Base-by-base conservation (phyloP, 306 rosid genomes). In the Abrus pulchellus region DNA sequence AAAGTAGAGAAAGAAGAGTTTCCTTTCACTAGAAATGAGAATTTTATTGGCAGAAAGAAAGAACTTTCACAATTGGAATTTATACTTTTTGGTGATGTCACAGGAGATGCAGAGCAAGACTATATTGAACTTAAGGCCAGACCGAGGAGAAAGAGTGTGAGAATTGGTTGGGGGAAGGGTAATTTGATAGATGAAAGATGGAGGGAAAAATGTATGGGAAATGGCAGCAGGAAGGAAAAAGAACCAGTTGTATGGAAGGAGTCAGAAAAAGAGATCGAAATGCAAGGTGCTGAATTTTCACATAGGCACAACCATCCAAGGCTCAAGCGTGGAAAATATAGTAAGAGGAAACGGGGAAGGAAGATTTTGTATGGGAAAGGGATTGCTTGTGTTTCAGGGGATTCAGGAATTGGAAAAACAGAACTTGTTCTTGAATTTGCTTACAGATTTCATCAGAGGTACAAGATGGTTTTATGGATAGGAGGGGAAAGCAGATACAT, bases 361-460 rank as follows among this genome's bases (percentile, higher is more conserved):
- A 92, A 85, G 86, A 84, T 89, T 79, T 55, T 89, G 88, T 88
- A 85, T 82, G 98, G 98, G 55, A 94, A 92, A 83, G 98, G 98
- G 63, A 85, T 92, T 75, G 95, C 94, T 70, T 92, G 95, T 67
- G 88, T 94, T 41, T 90, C 98, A 3, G 98, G 98, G 5, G 94
- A 90, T 60, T 80, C 90, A 0, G 98, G 98, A 83, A 94, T 94
- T 63, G 98, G 98, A 50, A 94, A 94, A 84, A 92, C 98, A 3
- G 98, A 94, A 83, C 97, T 94, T 36, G 90, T 90, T 70, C 87
- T 94, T 72, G 98, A 94, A 86, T 94, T 89, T 80, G 98, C 98
- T 4, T 92, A 94, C 84, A 88, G 97, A 88, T 83, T 87, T 83
- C 95, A 90, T 84, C 98, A 94, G 79, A 91, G 88, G 79, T 94